Base-by-base conservation (phyloP, 257 asterid species). In the Fraxinus excelsior region DNA sequence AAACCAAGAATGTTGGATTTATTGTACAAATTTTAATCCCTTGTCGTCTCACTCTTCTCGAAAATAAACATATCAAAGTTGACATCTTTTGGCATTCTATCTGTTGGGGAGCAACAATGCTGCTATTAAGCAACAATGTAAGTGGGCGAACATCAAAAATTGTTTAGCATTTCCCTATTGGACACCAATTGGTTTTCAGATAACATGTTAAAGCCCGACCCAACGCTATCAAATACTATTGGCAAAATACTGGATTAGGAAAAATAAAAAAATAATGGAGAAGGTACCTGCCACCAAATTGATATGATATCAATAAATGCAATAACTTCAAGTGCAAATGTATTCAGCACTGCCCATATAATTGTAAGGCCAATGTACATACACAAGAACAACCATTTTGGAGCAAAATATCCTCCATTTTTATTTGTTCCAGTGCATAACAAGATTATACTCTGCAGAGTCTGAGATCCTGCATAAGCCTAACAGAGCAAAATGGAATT, bases 251-350 rank as follows among this genome's bases (percentile, higher is more conserved):
- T 14, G n/a, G 23, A 51, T 51, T 51, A 19, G 23, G 0, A 7
- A 18, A 53, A 51, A 29, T 13, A 32, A 44, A 44, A 35, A 35
- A 35, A 35, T 4, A 62, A 7, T 25, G n/a, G 34, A 11, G 5
- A 49, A 31, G 19, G 4, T 60, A 84, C 91, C 89, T 87, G 91
- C 87, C 89, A 87, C 89, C 89, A 87, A 14, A 87, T 81, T 7
- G 91, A 85, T 76, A 83, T 77, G 31, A 87, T 77, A 40, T 87
- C 80, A 58, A 87, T 79, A 67, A 71, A 81, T 0, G 89, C 89
- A 60, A 87, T 81, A 2, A 84, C 87, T 79, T 82, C 70, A 5
- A 86, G 62, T 0, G 90, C 88, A 67, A 86, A 82, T 10, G 90
- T 77, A 76, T 84, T 86, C 81, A 86, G 78, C 2, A 76, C 84